phyloP scores from a whole-genome alignment of 257 asterid species.

The Rhazya stricta region DNA sequence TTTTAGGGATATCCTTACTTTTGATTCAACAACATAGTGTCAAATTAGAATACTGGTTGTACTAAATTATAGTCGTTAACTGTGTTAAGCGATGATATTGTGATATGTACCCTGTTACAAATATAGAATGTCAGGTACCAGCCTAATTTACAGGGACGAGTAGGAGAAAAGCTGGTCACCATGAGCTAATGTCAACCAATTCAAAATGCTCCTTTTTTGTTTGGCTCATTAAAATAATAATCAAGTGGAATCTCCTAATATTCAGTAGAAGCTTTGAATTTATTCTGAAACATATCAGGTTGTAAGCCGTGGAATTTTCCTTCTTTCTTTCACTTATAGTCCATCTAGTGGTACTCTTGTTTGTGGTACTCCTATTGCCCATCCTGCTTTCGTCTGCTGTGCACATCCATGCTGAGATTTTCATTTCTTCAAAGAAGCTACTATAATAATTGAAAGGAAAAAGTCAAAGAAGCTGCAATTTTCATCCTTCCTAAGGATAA shows the following conservation, averaged over 20 bases:
- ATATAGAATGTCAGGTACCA: not conserved
- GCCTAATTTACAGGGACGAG: not conserved
- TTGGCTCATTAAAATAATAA: not conserved
- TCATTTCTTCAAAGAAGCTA: not conserved
- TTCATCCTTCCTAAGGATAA: not conserved
- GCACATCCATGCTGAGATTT: not conserved
- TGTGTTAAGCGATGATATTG: not conserved
- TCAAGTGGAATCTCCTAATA: not conserved
- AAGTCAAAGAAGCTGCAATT: not conserved
- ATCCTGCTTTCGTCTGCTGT: not conserved
- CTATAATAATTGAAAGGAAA: not conserved
- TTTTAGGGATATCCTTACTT: not conserved
- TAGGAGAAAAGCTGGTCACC: not conserved
- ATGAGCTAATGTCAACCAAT: not conserved
- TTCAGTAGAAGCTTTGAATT: not conserved
- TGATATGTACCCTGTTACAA: not conserved
- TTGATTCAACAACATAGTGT: not conserved
- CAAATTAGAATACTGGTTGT: not conserved
- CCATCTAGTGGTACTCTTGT: not conserved
- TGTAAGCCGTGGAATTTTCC: not conserved
- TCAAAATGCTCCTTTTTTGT: not conserved
- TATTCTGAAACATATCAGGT: not conserved
- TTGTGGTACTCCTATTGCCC: no score
- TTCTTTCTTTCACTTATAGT: not conserved
- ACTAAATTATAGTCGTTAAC: not conserved